A percentile compares a stretch with the other conserved stretches of the same genome.
Evolutionary conservation across 805 yeast genomes (phyloP).

Genomic region (Saturnispora halmiae): DNA sequence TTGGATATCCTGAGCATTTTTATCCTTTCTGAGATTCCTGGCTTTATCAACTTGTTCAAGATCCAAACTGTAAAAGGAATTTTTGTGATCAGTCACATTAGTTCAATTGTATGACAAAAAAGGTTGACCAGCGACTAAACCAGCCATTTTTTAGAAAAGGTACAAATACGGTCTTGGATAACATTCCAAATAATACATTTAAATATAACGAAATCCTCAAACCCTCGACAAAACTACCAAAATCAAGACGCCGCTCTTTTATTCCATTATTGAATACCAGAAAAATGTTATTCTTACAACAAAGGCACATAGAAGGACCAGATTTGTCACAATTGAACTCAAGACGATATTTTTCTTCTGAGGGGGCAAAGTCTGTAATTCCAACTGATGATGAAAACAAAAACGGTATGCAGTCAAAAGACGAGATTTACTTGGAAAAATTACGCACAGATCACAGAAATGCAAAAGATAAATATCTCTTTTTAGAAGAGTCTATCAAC

Average conservation of each 20-base stretch:
- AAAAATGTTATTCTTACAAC: neutral
- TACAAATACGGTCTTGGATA: slow-evolving; percentile 6
- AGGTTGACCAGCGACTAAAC: too few relatives aligned
- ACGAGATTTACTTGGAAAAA: too few relatives aligned
- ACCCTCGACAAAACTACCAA: too few relatives aligned
- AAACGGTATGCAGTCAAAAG: too few relatives aligned
- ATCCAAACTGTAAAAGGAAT: neutral
- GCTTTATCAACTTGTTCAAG: neutral
- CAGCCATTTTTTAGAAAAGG: slow-evolving; percentile 3
- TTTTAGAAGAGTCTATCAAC: slow-evolving; percentile 22
- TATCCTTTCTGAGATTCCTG: neutral
- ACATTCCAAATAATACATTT: slow-evolving; percentile 1
- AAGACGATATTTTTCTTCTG: too few relatives aligned
- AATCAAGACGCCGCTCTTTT: neutral
- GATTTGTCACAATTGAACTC: neutral
- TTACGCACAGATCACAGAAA: neutral
- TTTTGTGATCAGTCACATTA: slow-evolving; percentile 9
- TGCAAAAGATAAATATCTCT: slow-evolving; percentile 16
- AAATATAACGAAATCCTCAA: neutral
- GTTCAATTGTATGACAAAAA: too few relatives aligned
- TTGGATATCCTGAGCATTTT: slow-evolving; percentile 1
- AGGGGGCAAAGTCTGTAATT: too few relatives aligned
- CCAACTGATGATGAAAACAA: too few relatives aligned
- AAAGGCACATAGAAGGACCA: neutral
- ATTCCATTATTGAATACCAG: neutral